Base-by-base conservation (phyloP, 108 stramenopile genomes). In the Bacterosira constricta region DNA sequence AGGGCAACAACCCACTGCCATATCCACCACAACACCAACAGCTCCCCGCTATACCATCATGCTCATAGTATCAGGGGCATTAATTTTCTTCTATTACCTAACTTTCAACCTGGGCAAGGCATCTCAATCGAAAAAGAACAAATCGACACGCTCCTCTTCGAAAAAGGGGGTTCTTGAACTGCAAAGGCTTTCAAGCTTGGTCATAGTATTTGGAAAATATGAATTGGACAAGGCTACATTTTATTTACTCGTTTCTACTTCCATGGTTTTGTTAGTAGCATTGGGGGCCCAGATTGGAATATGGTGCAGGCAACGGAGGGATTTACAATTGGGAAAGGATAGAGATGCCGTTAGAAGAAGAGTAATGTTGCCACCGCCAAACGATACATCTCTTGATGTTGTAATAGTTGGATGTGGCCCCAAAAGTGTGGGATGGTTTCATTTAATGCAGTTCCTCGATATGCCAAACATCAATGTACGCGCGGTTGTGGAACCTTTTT, bases 381-480 rank as follows among this genome's bases (percentile, higher is more conserved):
- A 52, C 38, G 50, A 38, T 30, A n/a, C 49, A 20, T 42, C 39
- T 7, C 38, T 73, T 12, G 80, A 87, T 42, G 87, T 92, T 2
- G 66, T 92, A 7, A 44, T 92, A 15, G 80, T 89, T 1, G 91
- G 87, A 70, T 83, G 83, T 63, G 86, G 88, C 2, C 90, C 90
- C 0, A 80, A 84, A 18, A 75, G 69, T 13, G 82, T 91, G 83
- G 91, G 94, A 17, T 91, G 90, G 91, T 92, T 86, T 49, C 94
- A 95, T 66, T 76, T 86, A 18, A 73, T 81, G 50, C 94, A 95
- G 65, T 82, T 95, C 29, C 53, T 92, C 37, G 87, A 91, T 45
- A 57, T 82, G 86, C 35, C 60, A 35, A 49, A 62, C 38, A 60
- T 72, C 30, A 46, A 79, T 71, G 49, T 73, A 20, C 49, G 66